A percentile compares a stretch with the other conserved stretches of the same genome.
These are phyloP conservation scores for Zygotorulaspora mrakii DNA, from an alignment of 1,139 yeast species.

Conservation along the genomic window DNA sequence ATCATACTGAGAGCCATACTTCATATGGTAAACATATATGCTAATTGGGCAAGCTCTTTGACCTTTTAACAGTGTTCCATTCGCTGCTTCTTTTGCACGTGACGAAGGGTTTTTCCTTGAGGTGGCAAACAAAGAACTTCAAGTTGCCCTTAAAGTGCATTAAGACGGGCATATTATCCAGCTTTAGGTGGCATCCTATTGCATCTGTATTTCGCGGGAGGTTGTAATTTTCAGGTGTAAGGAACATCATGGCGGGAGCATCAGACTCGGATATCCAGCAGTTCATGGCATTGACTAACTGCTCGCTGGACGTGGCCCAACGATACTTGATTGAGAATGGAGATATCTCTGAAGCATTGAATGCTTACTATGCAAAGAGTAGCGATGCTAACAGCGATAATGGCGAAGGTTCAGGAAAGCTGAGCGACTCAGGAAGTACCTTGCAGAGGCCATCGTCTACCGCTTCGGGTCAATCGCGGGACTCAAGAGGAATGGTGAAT, in stretches of 20 bases:
- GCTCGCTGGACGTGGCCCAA: conserved; percentile 45
- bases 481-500: conserved; percentile 20
- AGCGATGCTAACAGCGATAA: conserved; percentile 15
- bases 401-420: conserved; percentile 6
- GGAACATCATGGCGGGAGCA: conserved; percentile 12
- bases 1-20: no score
- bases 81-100: no score
- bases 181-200: no score
- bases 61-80: no score
- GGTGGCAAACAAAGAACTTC: no score
- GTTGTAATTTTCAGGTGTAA: no score
- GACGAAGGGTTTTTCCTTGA: no score
- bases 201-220: no score
- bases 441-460: conserved; percentile 14
- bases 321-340: conserved; percentile 41
- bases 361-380: conserved; percentile 33
- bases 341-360: conserved; percentile 33
- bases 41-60: no score
- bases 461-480: conserved; percentile 7
- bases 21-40: no score
- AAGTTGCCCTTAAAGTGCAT: no score
- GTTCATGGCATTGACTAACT: conserved; percentile 50
- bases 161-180: no score
- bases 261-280: conserved; percentile 43
- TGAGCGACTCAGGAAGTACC: conserved; percentile 9